Percentiles rank a stretch among this genome's conserved stretches.
Conservation (phyloP, 1,139 yeast species). For the Scheffersomyces segobiensis region DNA sequence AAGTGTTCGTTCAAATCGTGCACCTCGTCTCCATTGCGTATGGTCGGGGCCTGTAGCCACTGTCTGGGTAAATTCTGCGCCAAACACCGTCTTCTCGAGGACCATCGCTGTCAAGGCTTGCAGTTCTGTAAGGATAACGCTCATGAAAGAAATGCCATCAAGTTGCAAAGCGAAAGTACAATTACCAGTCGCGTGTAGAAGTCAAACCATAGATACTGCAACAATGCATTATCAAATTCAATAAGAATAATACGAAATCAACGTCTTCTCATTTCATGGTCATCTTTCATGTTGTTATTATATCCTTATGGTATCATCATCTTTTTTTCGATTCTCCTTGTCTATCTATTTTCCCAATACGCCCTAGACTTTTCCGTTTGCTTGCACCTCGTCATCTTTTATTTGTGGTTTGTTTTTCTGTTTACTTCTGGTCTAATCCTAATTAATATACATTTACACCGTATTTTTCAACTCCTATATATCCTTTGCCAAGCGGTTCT, state of each 20-base stretch:
- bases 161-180: constrained; percentile 45
- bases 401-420: not conserved
- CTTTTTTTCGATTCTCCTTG: constrained; percentile 1
- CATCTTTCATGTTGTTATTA: not conserved
- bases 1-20: constrained; percentile 66
- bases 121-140: constrained; percentile 80
- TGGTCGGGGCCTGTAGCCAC: constrained; percentile 86
- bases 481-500: not conserved
- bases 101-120: constrained; percentile 77
- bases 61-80: constrained; percentile 89
- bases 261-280: not conserved
- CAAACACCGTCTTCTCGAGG: constrained; percentile 82
- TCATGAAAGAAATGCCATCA: constrained; percentile 45
- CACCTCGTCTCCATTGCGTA: constrained; percentile 67
- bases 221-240: not conserved
- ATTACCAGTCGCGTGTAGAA: constrained; percentile 32
- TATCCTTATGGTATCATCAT: constrained; percentile 1
- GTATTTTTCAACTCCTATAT: constrained; percentile 1
- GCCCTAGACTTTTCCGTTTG: not conserved
- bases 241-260: not conserved
- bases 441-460: not conserved
- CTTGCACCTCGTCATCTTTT: not conserved
- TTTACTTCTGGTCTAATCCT: not conserved
- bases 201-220: not conserved
- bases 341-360: not conserved